Conservation (phyloP, 768 basidiomycete genomes). For the Tylopilus intermedius region DNA sequence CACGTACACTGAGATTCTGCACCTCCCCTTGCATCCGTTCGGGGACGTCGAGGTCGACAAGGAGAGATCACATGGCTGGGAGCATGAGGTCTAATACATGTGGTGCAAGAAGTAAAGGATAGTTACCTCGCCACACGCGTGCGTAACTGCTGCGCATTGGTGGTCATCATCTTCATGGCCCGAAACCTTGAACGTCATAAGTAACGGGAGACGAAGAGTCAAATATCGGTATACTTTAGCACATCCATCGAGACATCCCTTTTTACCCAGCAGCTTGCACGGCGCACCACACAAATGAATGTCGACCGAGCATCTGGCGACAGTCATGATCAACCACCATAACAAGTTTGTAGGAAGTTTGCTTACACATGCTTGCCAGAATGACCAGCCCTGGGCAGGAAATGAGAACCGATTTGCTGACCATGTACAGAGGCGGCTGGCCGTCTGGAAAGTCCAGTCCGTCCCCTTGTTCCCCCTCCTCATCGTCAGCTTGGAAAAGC, state of each 20-base stretch:
- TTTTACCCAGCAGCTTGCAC: constrained; percentile 42
- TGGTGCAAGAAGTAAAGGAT: neutral
- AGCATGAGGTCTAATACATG: neutral
- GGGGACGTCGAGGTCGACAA: constrained; percentile 20
- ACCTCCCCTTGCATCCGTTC: constrained; percentile 39
- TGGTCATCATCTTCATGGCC: constrained; percentile 48
- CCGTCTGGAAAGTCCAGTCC: constrained; percentile 4
- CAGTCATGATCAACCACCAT: neutral
- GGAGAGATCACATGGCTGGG: constrained; percentile 41
- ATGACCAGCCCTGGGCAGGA: too few relatives aligned
- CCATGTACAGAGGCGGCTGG: neutral
- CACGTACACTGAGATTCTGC: constrained; percentile 38
- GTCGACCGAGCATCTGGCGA: constrained; percentile 45
- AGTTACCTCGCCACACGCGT: too few relatives aligned
- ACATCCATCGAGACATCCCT: constrained; percentile 50
- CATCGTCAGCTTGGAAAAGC: constrained; percentile 24
- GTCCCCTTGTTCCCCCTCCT: constrained; percentile 16
- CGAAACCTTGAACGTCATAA: constrained; percentile 32
- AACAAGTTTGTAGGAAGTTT: neutral
- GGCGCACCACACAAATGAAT: constrained; percentile 51
- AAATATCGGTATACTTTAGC: constrained; percentile 37
- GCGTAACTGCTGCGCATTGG: constrained; percentile 45
- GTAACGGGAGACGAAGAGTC: neutral
- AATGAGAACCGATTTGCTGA: too few relatives aligned
- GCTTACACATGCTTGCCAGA: too few relatives aligned